Evolutionary conservation across 2,329 filamentous ascomycete genomes (phyloP).

Genomic region (Penicillium glabrum): DNA sequence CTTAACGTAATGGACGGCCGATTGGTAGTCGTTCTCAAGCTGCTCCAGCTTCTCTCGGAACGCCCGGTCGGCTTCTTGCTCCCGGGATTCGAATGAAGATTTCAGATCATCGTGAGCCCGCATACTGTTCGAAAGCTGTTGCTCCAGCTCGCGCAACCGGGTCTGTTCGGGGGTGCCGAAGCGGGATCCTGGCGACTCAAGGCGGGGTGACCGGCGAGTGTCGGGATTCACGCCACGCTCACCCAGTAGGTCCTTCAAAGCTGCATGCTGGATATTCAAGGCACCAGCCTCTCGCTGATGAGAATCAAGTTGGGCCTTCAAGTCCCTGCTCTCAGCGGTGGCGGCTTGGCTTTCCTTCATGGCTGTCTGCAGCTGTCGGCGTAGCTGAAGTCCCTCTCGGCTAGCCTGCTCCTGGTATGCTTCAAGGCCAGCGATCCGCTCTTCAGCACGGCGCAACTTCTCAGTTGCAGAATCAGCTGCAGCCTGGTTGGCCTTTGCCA

Average conservation of each 20-base stretch:
- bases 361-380: slow-evolving; percentile 82
- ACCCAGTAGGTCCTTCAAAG: slow-evolving; percentile 85
- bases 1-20: slow-evolving; percentile 95
- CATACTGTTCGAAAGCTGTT: slow-evolving; percentile 74
- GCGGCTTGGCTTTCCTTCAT: slow-evolving; percentile 81
- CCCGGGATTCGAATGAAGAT: slow-evolving; percentile 70
- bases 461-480: slow-evolving; percentile 85
- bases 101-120: slow-evolving; percentile 86
- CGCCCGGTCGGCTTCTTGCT: slow-evolving; percentile 81
- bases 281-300: slow-evolving; percentile 95
- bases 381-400: slow-evolving; percentile 83
- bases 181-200: slow-evolving; percentile 71
- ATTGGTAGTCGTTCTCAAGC: slow-evolving; percentile 95
- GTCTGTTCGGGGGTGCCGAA: slow-evolving; percentile 77
- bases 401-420: slow-evolving; percentile 97
- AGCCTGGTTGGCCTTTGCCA: slow-evolving; percentile 85
- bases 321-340: slow-evolving; percentile 75
- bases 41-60: slow-evolving; percentile 93
- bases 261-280: slow-evolving; percentile 85
- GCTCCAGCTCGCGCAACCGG: slow-evolving; percentile 80
- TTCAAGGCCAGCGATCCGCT: slow-evolving; percentile 93
- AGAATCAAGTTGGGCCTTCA: slow-evolving; percentile 77
- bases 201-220: slow-evolving; percentile 65
- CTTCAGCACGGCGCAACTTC: slow-evolving; percentile 87
- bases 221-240: slow-evolving; percentile 84